phyloP scores from a whole-genome alignment of 768 basidiomycete genomes.

The Amanita pseudoporphyria region DNA sequence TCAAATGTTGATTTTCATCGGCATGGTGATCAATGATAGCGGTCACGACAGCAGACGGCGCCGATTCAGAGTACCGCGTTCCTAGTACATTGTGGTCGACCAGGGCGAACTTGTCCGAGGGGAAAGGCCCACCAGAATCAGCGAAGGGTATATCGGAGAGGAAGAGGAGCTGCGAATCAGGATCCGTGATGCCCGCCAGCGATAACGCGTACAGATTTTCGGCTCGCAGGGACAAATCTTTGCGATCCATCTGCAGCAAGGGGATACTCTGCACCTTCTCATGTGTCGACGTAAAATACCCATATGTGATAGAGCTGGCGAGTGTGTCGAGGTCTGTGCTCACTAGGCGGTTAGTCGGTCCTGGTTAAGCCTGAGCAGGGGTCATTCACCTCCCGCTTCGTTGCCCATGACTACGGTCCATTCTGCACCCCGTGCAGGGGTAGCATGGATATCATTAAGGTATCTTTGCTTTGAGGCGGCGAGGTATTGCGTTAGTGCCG shows the following conservation, averaged over 20 bases:
- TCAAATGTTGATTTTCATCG: constrained; percentile 65
- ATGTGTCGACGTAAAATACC: constrained; percentile 61
- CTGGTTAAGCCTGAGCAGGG: neutral
- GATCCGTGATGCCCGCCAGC: constrained; percentile 42
- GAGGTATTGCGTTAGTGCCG: constrained; percentile 22
- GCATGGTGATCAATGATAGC: constrained; percentile 88
- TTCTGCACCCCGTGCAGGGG: constrained; percentile 33
- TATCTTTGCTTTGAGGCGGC: constrained; percentile 46
- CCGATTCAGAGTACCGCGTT: constrained; percentile 29
- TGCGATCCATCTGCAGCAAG: constrained; percentile 56
- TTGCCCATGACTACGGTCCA: constrained; percentile 95
- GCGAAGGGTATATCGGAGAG: constrained; percentile 53
- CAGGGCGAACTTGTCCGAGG: constrained; percentile 58
- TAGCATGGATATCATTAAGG: constrained; percentile 39
- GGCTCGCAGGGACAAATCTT: constrained; percentile 69
- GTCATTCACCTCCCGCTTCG: constrained; percentile 77
- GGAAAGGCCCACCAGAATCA: constrained; percentile 26
- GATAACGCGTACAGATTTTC: constrained; percentile 79
- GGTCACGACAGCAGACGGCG: constrained; percentile 40
- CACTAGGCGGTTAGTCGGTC: neutral
- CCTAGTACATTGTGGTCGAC: constrained; percentile 86
- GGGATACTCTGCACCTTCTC: constrained; percentile 53
- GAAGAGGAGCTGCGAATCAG: constrained; percentile 51
- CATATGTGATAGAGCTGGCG: constrained; percentile 77
- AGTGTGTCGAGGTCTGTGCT: constrained; percentile 79